phyloP scores from a whole-genome alignment of 2,329 filamentous ascomycete species.

The Penicillium sp. region DNA sequence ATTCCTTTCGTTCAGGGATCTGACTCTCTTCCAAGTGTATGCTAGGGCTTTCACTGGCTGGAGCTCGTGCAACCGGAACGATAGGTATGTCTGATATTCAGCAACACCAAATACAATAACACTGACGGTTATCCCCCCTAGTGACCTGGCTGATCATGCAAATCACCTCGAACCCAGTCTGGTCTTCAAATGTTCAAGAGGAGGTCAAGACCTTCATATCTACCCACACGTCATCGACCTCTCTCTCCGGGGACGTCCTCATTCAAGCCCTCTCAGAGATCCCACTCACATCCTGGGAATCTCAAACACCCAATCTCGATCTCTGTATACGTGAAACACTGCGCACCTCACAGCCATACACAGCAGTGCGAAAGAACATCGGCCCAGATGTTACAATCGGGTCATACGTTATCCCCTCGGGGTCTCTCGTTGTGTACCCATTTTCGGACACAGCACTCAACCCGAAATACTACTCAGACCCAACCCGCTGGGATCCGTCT shows the following conservation, averaged over 20 bases:
- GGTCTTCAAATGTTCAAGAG: not conserved
- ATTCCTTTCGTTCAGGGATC: not conserved
- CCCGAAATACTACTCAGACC: conserved; percentile 1
- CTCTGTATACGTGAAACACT: conserved; percentile 11
- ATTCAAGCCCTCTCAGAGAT: conserved; percentile 2
- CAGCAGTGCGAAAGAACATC: conserved; percentile 9
- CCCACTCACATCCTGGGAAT: conserved; percentile 7
- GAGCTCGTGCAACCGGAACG: conserved; percentile 5
- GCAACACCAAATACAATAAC: not conserved
- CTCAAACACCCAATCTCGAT: conserved; percentile 4
- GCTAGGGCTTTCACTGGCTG: conserved; percentile 3
- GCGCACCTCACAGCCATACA: conserved; percentile 8
- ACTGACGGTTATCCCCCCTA: not conserved
- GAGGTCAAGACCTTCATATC: conserved; percentile 4
- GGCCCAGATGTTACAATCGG: conserved; percentile 4
- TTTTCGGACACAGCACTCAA: conserved; percentile 11
- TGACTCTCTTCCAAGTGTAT: not conserved
- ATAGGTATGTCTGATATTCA: not conserved
- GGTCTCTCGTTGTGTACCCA: conserved; percentile 6
- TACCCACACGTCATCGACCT: not conserved
- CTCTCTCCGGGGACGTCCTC: not conserved
- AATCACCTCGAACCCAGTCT: conserved; percentile 1
- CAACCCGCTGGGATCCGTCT: conserved; percentile 9
- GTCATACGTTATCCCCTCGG: conserved; percentile 4
- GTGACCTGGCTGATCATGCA: conserved; percentile 12